Base-by-base conservation (phyloP, 352 stramenopile genomes). In the Phytophthora sp. region DNA sequence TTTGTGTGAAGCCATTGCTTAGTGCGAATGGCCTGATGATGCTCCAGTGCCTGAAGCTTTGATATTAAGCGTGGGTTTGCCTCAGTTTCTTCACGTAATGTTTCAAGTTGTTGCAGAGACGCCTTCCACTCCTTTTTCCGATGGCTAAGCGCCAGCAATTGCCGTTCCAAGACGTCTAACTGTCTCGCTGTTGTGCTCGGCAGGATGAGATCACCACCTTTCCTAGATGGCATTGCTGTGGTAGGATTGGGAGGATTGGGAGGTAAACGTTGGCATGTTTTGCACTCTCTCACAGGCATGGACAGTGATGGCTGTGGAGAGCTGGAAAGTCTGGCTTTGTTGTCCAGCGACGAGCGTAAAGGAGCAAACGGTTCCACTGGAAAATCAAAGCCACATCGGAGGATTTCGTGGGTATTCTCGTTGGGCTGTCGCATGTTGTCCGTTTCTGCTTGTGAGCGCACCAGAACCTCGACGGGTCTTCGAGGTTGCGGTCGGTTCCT, bases 401-500 rank as follows among this genome's bases (percentile, higher is more conserved):
- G 7, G 9, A 23, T 23, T 67, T 71, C 69, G 29, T 50, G 30
- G 6, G 21, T 26, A 15, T 52, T 63, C 7, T 42, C 24, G 21
- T 57, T 62, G 20, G 8, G 18, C 33, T 23, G 18, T 18, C n/a
- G 9, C 3, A 45, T 15, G 1, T 57, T 57, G 27, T 59, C 29
- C 24, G 35, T 5, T 26, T 63, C 50, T 29, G 35, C 3, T 42
- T 66, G 45, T 20, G 35, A 30, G 26, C 52, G 50, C 15, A 77
- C 46, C 39, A 79, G 21, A 36, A 77, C 36, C 12, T 82, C 74
- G 6, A 82, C 29, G 13, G 74, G 71, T 49, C 64, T 67, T 46
- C 74, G 63, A 57, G 74, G 74, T 16, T 77, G 74, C 11, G 74
- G 74, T 11, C 74, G 71, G 20, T 66, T 77, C 44, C 68, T 74